Evolutionary conservation across 495 filamentous ascomycete genomes (phyloP), one percentile per base, ranked within the genome.

Genomic region (Penicillium subrubescens): DNA sequence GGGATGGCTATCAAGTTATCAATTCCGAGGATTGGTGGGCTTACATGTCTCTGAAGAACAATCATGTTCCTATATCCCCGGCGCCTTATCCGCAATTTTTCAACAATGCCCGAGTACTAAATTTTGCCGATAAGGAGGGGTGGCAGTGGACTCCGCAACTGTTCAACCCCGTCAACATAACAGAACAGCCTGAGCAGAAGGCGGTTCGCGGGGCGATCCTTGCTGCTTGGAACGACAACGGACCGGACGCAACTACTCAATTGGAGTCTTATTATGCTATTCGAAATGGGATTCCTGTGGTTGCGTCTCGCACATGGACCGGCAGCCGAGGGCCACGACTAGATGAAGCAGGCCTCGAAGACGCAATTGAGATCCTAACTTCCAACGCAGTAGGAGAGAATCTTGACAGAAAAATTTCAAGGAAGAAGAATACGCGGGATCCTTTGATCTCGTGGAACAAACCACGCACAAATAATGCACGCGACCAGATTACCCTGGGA

Each of bases 21-120:
- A 87, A 87, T 59, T 84, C 82, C 1, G 78, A 87, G 34, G 84
- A 87, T 60, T 82, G 80, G 80, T 87, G 84, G 84, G 82, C 78
- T 0, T 87, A 87, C 61, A 81, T 86, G 66, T 79, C 79, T 12
- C 57, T 87, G 54, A 86, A 86, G 60, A 86, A 84, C 54, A 76
- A 85, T 57, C 84, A 87, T 62, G 80, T 72, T 15, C 82, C 84
- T 2, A 83, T 86, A 54, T 57, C 73, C 7, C 84, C 84, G n/a
- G 83, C 81, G 0, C 78, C 81, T 2, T 87, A 87, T 65, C 81
- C 84, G 0, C 79, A 83, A 17, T 80, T 81, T 60, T 86, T 84
- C 71, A 83, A 86, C 57, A 78, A 79, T 48, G 66, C 69, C 1
- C 75, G 84, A 2, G 68, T 84, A 1, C 59, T 86, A 8, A 80